Evolutionary conservation across 2,329 filamentous ascomycete species (phyloP), one percentile per base, ranked within the genome.

Genomic region (Colletotrichum sidae): DNA sequence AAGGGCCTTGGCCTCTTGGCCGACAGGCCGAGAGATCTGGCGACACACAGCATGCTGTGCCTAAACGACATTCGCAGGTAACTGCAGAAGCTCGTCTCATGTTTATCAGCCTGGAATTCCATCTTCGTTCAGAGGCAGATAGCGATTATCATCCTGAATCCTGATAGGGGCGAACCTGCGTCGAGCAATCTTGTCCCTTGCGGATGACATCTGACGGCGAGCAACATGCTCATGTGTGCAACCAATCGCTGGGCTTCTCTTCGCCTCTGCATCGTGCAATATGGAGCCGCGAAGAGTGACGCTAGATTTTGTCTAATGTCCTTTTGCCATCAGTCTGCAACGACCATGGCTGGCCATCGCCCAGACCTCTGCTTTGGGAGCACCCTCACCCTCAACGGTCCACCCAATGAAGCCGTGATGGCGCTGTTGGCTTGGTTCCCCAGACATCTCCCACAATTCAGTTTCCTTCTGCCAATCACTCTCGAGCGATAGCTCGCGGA

Each of bases 1-100:
- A 42, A 33, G 17, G 33, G 51, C 45, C 62, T 61, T 62, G 62
- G 57, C 62, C 9, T 55, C 57, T 61, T 61, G 56, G 55, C 61
- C 38, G 38, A 9, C 13, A 10, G 38, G 44, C 44, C 44, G 44
- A 46, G 13, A 46, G 8, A 33, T 46, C 44, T 46, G 44, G 44
- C 8, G 11, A 25, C 25, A 25, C 25, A 25, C 25, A 25, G 25
- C 25, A 25, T 25, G 25, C 25, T 25, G 25, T 25, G 4, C 4
- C 25, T 25, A 25, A 25, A 25, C 25, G 25, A 25, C 1, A 25
- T 1, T 25, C 25, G 25, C 25, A 25, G 25, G 25, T 4, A 25
- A 25, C 25, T 25, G 25, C 25, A 25, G 25, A 25, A 25, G 25
- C 8, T n/a, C 8, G 52, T 38, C n/a, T 38, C 37, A 38, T 2